A percentile compares a stretch with the other conserved stretches of the same genome.
phyloP scores from a whole-genome alignment of 495 filamentous ascomycete genomes.

The Hamigera avellanea region DNA sequence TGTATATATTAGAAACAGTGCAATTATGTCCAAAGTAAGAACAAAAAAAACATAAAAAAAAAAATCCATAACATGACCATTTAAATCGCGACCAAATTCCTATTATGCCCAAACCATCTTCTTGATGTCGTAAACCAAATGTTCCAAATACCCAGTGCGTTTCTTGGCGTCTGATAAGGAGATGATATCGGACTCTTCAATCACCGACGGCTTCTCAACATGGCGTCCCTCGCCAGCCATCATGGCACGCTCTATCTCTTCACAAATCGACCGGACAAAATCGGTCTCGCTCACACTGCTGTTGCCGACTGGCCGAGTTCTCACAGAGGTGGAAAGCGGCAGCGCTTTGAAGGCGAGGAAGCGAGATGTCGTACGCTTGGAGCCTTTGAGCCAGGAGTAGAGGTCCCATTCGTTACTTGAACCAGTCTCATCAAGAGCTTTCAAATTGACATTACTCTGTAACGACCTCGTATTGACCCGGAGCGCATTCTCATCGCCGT shows the following conservation, averaged over 20 bases:
- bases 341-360: constrained; percentile 48
- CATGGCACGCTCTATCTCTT: constrained; percentile 39
- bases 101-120: constrained; percentile 78
- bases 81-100: neutral
- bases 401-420: constrained; percentile 24
- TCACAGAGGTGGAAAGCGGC: constrained; percentile 25
- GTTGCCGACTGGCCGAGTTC: constrained; percentile 28
- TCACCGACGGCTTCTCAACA: constrained; percentile 15
- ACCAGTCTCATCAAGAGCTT: constrained; percentile 16
- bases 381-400: constrained; percentile 28
- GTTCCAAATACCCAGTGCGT: constrained; percentile 77
- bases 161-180: constrained; percentile 72
- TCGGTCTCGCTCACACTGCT: constrained; percentile 51
- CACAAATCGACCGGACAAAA: constrained; percentile 58
- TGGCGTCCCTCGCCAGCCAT: constrained; percentile 15
- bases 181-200: constrained; percentile 70
- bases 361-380: constrained; percentile 22
- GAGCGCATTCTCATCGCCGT: constrained; percentile 50
- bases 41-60: constrained; percentile 1
- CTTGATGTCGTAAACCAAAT: constrained; percentile 75
- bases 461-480: constrained; percentile 78
- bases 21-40: neutral
- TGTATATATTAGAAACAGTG: neutral
- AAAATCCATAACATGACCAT: neutral
- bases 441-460: constrained; percentile 37